Evolutionary conservation across 2,329 filamentous ascomycete genomes (phyloP), one percentile per base, ranked within the genome.

Genomic region (Hyphodiscus sp.): DNA sequence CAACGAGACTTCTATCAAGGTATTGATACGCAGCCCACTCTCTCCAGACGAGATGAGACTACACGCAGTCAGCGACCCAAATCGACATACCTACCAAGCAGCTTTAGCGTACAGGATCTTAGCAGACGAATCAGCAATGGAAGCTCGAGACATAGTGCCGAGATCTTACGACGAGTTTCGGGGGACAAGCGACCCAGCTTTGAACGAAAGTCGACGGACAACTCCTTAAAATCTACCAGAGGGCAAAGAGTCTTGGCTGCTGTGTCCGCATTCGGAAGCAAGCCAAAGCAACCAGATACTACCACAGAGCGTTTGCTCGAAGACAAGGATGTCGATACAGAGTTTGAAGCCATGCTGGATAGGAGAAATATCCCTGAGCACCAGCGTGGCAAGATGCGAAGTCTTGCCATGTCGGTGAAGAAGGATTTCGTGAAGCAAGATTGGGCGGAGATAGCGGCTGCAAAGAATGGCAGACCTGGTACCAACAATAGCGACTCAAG

Each of bases 351-450:
- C 2, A 77, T 82, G 70, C 69, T 95, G 70, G 90, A 96, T 68
- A 84, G 91, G 18, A 82, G 92, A 59, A 96, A 97, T 65, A 95
- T 97, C 51, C 91, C 92, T 2, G 89, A 95, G 65, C 88, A 96
- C 59, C 91, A 96, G 76, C 81, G 92, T 52, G 90, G 92, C 70
- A 95, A 95, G 73, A 96, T 99, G 91, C 82, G 92, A 45, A 91
- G 85, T 53, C 75, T 99, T 56, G 90, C 89, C 58, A 80, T 89
- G 60, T 87, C 88, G 38, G 91, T 97, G 74, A 99, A 99, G 72
- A 89, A 91, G 67, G 91, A 97, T 67, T 95, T 99, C 64, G 91
- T 97, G 63, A 85, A 86, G 50, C 91, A 95, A 68, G 89, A 96
- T 68, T 89, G 88, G 76, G 82, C 81, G 7, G 86, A 87, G 68